phyloP scores from a whole-genome alignment of 176 grass and related monocot genomes.

The Triticum dicoccoides region DNA sequence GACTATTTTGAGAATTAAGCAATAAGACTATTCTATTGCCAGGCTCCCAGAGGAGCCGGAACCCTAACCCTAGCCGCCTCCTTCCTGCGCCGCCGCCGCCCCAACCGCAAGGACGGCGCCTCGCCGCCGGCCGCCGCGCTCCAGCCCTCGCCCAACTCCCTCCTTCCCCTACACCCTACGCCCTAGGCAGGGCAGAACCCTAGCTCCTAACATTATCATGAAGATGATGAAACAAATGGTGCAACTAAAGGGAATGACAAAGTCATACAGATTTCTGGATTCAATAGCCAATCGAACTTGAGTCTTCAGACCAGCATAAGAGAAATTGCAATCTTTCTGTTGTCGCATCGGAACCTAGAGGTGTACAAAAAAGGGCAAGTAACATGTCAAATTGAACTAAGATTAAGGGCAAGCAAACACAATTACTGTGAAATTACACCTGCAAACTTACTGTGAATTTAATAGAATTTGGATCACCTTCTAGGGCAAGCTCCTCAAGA shows the following conservation, averaged over 20 bases:
- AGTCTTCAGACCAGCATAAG: slow-evolving; percentile 98
- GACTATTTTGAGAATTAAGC: too few species aligned
- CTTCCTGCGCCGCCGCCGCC: too few species aligned
- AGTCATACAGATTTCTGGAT: slow-evolving; percentile 69
- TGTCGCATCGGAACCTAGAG: slow-evolving; percentile 88
- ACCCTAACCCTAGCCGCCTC: too few species aligned
- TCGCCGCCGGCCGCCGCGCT: too few species aligned
- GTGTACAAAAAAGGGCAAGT: slow-evolving; percentile 9
- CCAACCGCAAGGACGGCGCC: too few species aligned
- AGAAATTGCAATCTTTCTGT: slow-evolving; percentile 99
- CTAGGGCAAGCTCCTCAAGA: slow-evolving; percentile 88
- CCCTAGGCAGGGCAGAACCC: too few species aligned
- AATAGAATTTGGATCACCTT: slow-evolving; percentile 72
- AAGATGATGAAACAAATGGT: background rate
- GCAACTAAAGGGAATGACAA: background rate
- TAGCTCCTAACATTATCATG: background rate
- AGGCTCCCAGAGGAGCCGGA: too few species aligned
- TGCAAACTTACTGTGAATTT: slow-evolving; percentile 82
- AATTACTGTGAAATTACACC: background rate
- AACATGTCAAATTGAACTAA: slow-evolving; percentile 5
- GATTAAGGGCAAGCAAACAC: background rate
- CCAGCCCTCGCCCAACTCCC: too few species aligned
- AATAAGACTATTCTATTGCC: too few species aligned
- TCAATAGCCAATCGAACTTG: slow-evolving; percentile 94
- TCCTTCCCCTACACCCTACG: too few species aligned